These are phyloP conservation scores for Lachancea waltii DNA, from an alignment of 805 yeast species.

Conservation along the genomic window DNA sequence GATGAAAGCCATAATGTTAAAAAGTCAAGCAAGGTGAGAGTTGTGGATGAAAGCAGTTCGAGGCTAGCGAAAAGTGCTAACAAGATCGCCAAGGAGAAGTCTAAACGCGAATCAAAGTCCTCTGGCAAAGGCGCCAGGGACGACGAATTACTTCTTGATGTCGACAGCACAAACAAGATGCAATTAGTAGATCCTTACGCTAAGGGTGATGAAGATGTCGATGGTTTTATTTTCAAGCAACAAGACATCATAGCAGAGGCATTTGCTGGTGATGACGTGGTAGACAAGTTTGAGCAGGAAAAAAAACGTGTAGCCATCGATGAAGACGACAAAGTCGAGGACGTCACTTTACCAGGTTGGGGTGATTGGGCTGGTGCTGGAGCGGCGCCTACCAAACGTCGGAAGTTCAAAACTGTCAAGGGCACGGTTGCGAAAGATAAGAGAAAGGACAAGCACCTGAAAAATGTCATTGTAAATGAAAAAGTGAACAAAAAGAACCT, in stretches of 20 bases:
- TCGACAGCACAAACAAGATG: slow-evolving; percentile 44
- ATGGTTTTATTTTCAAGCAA: slow-evolving; percentile 59
- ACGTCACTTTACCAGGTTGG: slow-evolving; percentile 92
- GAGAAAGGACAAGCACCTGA: slow-evolving; percentile 69
- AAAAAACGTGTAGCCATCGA: slow-evolving; percentile 59
- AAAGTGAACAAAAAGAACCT: slow-evolving; percentile 73
- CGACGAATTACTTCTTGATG: slow-evolving; percentile 36
- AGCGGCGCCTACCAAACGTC: slow-evolving; percentile 41
- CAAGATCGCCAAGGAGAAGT: slow-evolving; percentile 35
- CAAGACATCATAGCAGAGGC: slow-evolving; percentile 82
- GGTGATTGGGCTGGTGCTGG: slow-evolving; percentile 91
- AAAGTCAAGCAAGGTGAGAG: slow-evolving; percentile 41
- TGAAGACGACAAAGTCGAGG: slow-evolving; percentile 85
- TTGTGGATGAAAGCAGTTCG: slow-evolving; percentile 46
- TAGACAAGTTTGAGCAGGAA: slow-evolving; percentile 67
- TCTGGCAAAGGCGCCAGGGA: slow-evolving; percentile 33
- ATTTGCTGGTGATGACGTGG: slow-evolving; percentile 96
- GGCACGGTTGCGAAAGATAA: slow-evolving; percentile 69
- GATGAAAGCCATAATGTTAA: slow-evolving; percentile 29
- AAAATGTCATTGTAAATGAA: slow-evolving; percentile 86
- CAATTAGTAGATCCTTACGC: slow-evolving; percentile 44
- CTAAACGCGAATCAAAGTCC: slow-evolving; percentile 19
- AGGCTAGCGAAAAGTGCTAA: slow-evolving; percentile 42
- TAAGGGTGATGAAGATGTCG: slow-evolving; percentile 41
- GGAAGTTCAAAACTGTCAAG: slow-evolving; percentile 62